Base-by-base conservation (phyloP, 176 grass and related monocot genomes). In the Rhynchospora tenuis region DNA sequence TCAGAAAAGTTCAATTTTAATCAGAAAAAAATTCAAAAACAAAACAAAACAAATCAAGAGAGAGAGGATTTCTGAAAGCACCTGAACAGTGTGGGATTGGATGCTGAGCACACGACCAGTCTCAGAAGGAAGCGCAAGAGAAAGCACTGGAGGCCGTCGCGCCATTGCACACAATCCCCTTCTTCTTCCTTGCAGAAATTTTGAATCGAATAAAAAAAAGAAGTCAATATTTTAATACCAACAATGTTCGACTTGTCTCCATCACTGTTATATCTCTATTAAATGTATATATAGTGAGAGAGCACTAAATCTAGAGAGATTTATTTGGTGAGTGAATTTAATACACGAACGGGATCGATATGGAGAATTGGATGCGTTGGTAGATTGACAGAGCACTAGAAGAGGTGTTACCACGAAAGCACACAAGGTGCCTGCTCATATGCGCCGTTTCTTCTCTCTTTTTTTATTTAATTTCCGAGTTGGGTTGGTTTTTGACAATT, bases 11-110 rank as follows among this genome's bases (percentile, higher is more conserved):
- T 7, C 20, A 11, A 57, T 1, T 55, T 71, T 9, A 70, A 72
- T 69, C 11, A 55, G 16, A 6, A 13, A 38, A 57, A 83, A 56
- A 31, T 9, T 17, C 4, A 72, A 80, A 80, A 55, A 55, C n/a
- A 81, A 61, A 81, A 24, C 13, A 45, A 26, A 26, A 10, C 31
- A 55, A 78, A 38, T 52, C 15, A 45, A 26, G 19, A 10, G 45
- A 56, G 73, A 42, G 13, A 16, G 65, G 46, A 16, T 42, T 78
- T 19, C n/a, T 19, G 12, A 50, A 2, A 10, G 19, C 5, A 98
- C 96, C 91, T 98, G 93, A 71, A 98, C 93, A 64, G 93, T 98
- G 84, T 98, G 96, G 56, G 96, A 98, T 89, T 95, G 96, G 91
- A 98, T 95, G 79, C 93, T 93, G 87, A 98, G 92, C 64, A 98